Base-by-base conservation (phyloP, 495 filamentous ascomycete species). In the Penicillium arizonense region DNA sequence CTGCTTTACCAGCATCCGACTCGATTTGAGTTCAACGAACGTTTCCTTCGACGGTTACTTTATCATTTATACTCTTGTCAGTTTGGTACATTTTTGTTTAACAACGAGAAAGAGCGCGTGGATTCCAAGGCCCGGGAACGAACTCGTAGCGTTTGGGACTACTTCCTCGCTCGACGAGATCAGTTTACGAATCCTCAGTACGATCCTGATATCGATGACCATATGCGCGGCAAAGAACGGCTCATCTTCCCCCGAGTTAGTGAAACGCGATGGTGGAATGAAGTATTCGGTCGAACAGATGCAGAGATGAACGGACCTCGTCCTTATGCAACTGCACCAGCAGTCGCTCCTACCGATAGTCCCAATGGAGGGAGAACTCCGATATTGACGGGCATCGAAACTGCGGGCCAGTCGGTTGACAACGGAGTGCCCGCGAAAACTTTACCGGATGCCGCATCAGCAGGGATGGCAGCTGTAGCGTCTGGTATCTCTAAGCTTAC, bases 31-130 rank as follows among this genome's bases (percentile, higher is more conserved):
- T 99, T 92, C 73, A 97, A 96, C 56, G 95, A 97, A 63, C 85
- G 93, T 2, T 97, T 99, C 65, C 78, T 99, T 9, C 82, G 91
- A 4, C 84, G 95, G 9, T 70, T 99, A 4, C 78, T 97, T 5
- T 99, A 97, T 62, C 95, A 99, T 61, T 82, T 96, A 1, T 94
- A 97, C 59, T 90, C 91, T 3, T 96, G 93, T 54, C 95, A 99
- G 64, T 99, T 96, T 55, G 95, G 95, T 38, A 96, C 91, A 1
- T 99, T 99, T 65, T 77, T 99, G 35, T 96, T 87, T 72, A 96
- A 99, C 74, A 93, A 83, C 57, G 95, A 99, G 62, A 93, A 92
- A 58, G 87, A 96, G 58, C 86, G 95, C 0, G 70, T 83, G 14
- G 89, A 96, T n/a, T 78, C 82, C 5, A 76, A 76, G 2, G 87